Percentiles rank a stretch among this genome's conserved stretches.
phyloP scores from a whole-genome alignment of 257 asterid species.

The Plectranthus barbatus region DNA sequence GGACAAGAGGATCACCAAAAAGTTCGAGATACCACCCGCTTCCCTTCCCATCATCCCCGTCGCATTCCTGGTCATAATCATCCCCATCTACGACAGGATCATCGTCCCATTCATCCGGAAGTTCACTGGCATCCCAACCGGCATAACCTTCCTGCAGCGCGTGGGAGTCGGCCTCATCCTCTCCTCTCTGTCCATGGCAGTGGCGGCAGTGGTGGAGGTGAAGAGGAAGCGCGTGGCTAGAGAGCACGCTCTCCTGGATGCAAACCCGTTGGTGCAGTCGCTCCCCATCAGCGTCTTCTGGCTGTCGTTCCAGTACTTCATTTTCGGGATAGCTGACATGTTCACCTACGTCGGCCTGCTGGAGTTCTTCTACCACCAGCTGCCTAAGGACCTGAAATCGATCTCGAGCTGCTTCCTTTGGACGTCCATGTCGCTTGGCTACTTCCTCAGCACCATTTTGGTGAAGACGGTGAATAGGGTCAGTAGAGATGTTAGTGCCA shows the following conservation, averaged over 20 bases:
- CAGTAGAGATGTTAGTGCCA: constrained; percentile 31
- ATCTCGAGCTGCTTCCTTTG: constrained; percentile 67
- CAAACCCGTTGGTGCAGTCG: constrained; percentile 39
- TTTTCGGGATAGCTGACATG: constrained; percentile 79
- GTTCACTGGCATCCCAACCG: constrained; percentile 59
- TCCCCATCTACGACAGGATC: constrained; percentile 56
- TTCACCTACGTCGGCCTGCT: constrained; percentile 70
- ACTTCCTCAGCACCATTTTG: constrained; percentile 51
- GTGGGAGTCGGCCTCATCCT: constrained; percentile 67
- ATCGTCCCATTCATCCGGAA: constrained; percentile 43
- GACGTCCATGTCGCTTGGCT: constrained; percentile 72
- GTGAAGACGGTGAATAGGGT: constrained; percentile 58
- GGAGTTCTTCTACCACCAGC: constrained; percentile 70
- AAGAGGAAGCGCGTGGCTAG: constrained; percentile 49
- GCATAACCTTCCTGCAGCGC: constrained; percentile 63
- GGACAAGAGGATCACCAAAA: constrained; percentile 44
- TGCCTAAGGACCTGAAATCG: constrained; percentile 50
- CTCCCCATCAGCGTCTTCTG: constrained; percentile 74
- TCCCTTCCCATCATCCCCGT: constrained; percentile 65
- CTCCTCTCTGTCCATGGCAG: constrained; percentile 58
- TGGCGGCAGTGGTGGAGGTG: constrained; percentile 52
- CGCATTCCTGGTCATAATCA: constrained; percentile 31
- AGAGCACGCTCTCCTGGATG: constrained; percentile 44
- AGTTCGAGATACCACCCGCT: constrained; percentile 56
- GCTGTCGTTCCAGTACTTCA: constrained; percentile 66